Evolutionary conservation across 208 protist species (phyloP), one percentile per base, ranked within the genome.

Genomic region (Phytomonas serpens): DNA sequence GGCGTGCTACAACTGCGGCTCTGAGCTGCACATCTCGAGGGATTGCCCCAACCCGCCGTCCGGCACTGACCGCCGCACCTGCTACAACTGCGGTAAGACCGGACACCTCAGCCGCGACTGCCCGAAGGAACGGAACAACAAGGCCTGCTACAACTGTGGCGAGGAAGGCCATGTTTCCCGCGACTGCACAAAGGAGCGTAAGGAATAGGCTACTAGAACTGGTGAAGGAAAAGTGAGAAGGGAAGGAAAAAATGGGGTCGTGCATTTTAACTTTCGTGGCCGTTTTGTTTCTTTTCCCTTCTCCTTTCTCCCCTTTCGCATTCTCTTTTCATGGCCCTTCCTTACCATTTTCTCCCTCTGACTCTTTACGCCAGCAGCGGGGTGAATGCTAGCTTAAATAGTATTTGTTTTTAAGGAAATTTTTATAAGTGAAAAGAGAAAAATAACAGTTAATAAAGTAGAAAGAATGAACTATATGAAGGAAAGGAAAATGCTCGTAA

Each of bases 81-180:
- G 87, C 77, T 86, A 85, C 84, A 81, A 80, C 67, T 90, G 85
- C 72, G 75, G 79, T 31, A 61, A 84, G 71, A 19, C 82, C 36
- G 86, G 81, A 37, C 86, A 91, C 78, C 61, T 91, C 72, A 74
- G 86, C 82, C 75, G 79, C 68, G 84, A 90, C 65, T 90, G 86
- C 82, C 80, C 86, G 38, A 78, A 78, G 62, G 77, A 77, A 64
- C 75, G 77, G 73, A 70, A 68, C 68, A 71, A 64, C 30, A 67
- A 80, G 75, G 72, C 75, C 32, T 93, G 89, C 82, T 87, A 89
- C 84, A 81, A 82, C 75, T 96, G 90, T 76, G 82, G 84, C 40
- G 57, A 90, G 71, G 75, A 86, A 29, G 91, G 89, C 63, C 91
- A 96, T 81, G 65, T 87, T 64, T 79, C 73, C 38, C 80, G 83